Conservation (phyloP, 2,329 filamentous ascomycete genomes). For the Fonsecaea multimorphosa region DNA sequence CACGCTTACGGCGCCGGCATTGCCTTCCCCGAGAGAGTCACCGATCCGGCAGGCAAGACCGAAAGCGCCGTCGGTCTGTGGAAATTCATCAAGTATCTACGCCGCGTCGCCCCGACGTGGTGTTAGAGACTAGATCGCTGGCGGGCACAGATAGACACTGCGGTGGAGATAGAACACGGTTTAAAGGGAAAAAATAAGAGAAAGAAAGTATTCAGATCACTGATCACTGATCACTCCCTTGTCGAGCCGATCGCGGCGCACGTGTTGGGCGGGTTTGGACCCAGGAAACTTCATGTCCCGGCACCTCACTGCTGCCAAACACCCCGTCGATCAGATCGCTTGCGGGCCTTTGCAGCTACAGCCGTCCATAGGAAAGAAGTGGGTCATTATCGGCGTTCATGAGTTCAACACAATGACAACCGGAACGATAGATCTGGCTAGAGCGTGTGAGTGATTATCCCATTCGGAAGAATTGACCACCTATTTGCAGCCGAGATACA, state of each 20-base stretch:
- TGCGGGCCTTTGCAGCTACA: no score
- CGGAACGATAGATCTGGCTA: no score
- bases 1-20: conserved; percentile 68
- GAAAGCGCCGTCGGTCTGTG: conserved; percentile 68
- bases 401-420: no score
- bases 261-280: no score
- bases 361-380: neutral
- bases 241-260: neutral
- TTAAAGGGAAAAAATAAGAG: neutral
- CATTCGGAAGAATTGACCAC: no score
- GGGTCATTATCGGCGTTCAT: no score
- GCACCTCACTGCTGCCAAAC: no score
- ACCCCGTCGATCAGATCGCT: no score
- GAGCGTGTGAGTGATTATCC: no score
- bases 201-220: neutral
- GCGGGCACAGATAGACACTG: neutral
- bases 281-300: no score
- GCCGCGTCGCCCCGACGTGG: conserved; percentile 59
- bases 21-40: conserved; percentile 66
- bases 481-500: no score
- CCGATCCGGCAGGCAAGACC: conserved; percentile 66
- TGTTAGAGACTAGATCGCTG: neutral
- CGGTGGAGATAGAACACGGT: neutral
- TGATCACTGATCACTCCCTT: no score
- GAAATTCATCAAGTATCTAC: conserved; percentile 70